Evolutionary conservation across 2,329 filamentous ascomycete species (phyloP).

Genomic region (Fusarium illudens): DNA sequence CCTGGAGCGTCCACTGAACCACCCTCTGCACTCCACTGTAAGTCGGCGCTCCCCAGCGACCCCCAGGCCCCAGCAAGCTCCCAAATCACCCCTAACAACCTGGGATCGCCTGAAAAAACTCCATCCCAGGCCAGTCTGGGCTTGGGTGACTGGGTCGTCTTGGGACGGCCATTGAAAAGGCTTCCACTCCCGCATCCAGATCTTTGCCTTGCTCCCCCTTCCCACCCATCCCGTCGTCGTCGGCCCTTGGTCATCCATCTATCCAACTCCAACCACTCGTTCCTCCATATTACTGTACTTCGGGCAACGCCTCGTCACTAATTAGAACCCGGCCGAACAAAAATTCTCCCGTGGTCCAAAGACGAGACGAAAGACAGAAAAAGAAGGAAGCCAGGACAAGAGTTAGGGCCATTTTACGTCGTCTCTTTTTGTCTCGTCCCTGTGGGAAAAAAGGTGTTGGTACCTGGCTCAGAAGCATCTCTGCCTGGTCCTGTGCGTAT

Average conservation of each 20-base stretch:
- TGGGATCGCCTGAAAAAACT: conserved; percentile 44
- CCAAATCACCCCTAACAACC: conserved; percentile 49
- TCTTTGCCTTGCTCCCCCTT: conserved; percentile 41
- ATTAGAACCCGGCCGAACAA: conserved; percentile 7
- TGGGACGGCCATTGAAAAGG: conserved; percentile 52
- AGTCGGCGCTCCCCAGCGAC: conserved; percentile 36
- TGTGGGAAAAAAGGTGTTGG: conserved; percentile 8
- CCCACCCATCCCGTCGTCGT: conserved; percentile 42
- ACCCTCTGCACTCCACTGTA: conserved; percentile 35
- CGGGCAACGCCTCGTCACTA: neutral
- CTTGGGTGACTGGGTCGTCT: conserved; percentile 34
- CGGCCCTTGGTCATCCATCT: conserved; percentile 25
- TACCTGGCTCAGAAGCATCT: neutral
- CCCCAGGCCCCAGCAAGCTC: conserved; percentile 37
- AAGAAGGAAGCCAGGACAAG: conserved; percentile 12
- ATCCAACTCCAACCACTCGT: conserved; percentile 30
- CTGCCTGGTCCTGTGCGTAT: conserved; percentile 30
- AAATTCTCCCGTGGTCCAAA: conserved; percentile 12
- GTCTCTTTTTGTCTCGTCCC: conserved; percentile 30
- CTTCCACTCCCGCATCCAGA: conserved; percentile 49
- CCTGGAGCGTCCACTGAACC: conserved; percentile 13
- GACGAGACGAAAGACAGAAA: neutral
- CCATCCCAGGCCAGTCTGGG: conserved; percentile 36
- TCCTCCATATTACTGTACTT: conserved; percentile 1
- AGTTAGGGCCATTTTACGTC: conserved; percentile 24